These are phyloP conservation scores for Theileria annulata DNA, from an alignment of 169 alveolate species.

Conservation along the genomic window DNA sequence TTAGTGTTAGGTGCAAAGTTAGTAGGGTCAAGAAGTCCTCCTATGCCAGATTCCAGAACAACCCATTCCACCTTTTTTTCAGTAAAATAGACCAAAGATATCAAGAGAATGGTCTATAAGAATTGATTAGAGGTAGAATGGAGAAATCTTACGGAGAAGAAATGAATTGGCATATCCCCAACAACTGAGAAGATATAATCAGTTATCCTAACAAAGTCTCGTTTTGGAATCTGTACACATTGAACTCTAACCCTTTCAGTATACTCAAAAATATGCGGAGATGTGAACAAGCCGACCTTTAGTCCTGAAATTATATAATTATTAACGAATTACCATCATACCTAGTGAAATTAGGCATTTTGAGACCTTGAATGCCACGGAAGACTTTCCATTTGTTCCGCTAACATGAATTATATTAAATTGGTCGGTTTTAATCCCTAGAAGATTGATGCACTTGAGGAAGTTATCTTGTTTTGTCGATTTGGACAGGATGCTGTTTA, in stretches of 20 bases:
- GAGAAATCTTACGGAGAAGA: slow-evolving; percentile 19
- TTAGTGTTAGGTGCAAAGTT: slow-evolving; percentile 82
- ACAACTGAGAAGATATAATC: slow-evolving; percentile 14
- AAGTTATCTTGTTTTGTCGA: slow-evolving; percentile 18
- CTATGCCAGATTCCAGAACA: slow-evolving; percentile 89
- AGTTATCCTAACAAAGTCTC: slow-evolving; percentile 52
- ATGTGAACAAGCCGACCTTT: slow-evolving; percentile 83
- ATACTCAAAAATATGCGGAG: slow-evolving; percentile 87
- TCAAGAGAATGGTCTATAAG: background rate
- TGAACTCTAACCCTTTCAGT: slow-evolving; percentile 86
- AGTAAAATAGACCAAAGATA: slow-evolving; percentile 74
- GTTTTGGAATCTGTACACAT: slow-evolving; percentile 56
- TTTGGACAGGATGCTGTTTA: background rate
- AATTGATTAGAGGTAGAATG: background rate
- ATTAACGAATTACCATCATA: background rate
- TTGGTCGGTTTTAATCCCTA: slow-evolving; percentile 74
- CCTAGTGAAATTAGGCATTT: slow-evolving; percentile 51
- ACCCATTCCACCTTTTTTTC: slow-evolving; percentile 82
- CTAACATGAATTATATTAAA: slow-evolving; percentile 83
- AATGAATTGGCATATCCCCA: slow-evolving; percentile 6
- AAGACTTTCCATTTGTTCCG: slow-evolving; percentile 91
- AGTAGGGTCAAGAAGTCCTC: slow-evolving; percentile 89
- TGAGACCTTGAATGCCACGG: slow-evolving; percentile 80
- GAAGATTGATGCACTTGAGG: slow-evolving; percentile 6
- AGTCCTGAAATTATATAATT: slow-evolving; percentile 58